These are phyloP conservation scores for Aspergillus flavus DNA, from an alignment of 2,329 filamentous ascomycete species.

Conservation along the genomic window DNA sequence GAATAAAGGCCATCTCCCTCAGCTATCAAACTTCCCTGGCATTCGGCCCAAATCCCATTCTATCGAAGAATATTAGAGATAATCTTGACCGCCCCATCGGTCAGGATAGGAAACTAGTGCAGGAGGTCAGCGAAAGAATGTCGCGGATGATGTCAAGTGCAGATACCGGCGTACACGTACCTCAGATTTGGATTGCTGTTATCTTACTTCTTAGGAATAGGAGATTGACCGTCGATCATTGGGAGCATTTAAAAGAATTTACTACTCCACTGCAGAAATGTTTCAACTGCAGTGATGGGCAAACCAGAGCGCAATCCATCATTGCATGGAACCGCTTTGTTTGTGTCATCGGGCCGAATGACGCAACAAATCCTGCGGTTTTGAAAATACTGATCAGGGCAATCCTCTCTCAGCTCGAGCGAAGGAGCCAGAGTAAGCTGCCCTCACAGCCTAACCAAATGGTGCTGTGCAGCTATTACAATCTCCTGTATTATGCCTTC, in stretches of 20 bases:
- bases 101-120: conserved; percentile 65
- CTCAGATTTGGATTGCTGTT: conserved; percentile 85
- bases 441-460: conserved; percentile 55
- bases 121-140: conserved; percentile 69
- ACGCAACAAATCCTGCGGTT: conserved; percentile 57
- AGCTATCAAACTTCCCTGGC: conserved; percentile 70
- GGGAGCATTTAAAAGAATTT: conserved; percentile 75
- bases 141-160: conserved; percentile 65
- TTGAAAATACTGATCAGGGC: conserved; percentile 69
- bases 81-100: conserved; percentile 54
- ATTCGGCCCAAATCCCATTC: conserved; percentile 68
- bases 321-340: conserved; percentile 84
- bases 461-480: conserved; percentile 73
- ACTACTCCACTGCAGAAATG: conserved; percentile 77
- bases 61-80: conserved; percentile 65
- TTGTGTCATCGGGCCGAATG: conserved; percentile 69
- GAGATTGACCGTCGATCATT: conserved; percentile 62
- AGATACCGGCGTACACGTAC: conserved; percentile 67
- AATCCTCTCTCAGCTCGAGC: conserved; percentile 68
- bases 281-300: conserved; percentile 75
- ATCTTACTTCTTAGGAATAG: conserved; percentile 72
- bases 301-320: conserved; percentile 75
- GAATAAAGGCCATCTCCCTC: conserved; percentile 71
- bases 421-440: conserved; percentile 58
- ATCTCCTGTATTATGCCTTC: conserved; percentile 80